Base-by-base conservation (phyloP, 495 filamentous ascomycete species). In the Aeminium ludgeri region DNA sequence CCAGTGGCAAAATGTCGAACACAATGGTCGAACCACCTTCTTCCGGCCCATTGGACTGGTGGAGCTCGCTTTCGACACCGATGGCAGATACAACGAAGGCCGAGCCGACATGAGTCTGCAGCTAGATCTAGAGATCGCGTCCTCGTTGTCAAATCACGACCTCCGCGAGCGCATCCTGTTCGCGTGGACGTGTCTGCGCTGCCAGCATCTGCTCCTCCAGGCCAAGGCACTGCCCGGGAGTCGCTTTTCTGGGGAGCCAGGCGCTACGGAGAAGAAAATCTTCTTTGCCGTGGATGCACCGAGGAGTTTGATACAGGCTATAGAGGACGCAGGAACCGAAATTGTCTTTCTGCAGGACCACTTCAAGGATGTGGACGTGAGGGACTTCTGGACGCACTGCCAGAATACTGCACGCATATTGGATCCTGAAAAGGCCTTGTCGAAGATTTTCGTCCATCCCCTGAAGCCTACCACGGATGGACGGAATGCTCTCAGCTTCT, bases 361-460 rank as follows among this genome's bases (percentile, higher is more conserved):
- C 29, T 52, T 58, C 34, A 7, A 46, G 3, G n/a, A 41, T 6
- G 50, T 61, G 1, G 56, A 59, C 36, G 30, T 33, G 10, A 13
- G 33, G 1, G 56, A 60, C 23, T 54, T 60, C 30, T 50, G 52
- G 41, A 41, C 40, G 8, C 59, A 62, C 38, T 46, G 38, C 23
- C 34, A 51, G 20, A 62, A 62, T 34, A 49, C 51, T 2, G 46
- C n/a, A 5, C 42, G 59, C 15, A 45, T 59, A 1, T 13, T 59
- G n/a, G 50, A 59, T 34, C 50, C 58, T 3, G 27, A 19, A 1
- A 32, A 42, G 20, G 52, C 46, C 11, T 43, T 61, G 7, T 52
- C 58, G 1, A 54, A 50, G 29, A 30, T 62, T 3, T 59, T 58
- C 40, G 48, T 60, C 10, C 41, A 56, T 10, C 58, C 59, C 2